These are phyloP conservation scores for Porphyrellus cyaneotinctus DNA, from an alignment of 768 basidiomycete genomes.

Conservation along the genomic window DNA sequence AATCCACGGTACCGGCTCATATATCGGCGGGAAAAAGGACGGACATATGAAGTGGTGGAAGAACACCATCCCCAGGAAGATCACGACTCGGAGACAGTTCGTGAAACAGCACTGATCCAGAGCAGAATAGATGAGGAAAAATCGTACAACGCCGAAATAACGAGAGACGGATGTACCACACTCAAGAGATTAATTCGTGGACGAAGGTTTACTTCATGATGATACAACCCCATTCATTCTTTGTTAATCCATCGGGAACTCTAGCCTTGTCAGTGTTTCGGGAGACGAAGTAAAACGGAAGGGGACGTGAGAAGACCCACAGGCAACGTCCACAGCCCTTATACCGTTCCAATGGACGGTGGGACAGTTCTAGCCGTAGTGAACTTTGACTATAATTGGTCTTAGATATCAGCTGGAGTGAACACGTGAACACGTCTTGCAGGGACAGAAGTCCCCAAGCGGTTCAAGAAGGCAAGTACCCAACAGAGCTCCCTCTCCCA, in stretches of 20 bases:
- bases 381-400: slow-evolving; percentile 2
- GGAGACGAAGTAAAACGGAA: slow-evolving; percentile 10
- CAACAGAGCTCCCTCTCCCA: slow-evolving; percentile 2
- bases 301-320: slow-evolving; percentile 18
- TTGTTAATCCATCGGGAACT: slow-evolving; percentile 9
- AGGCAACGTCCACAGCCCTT: slow-evolving; percentile 5
- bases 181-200: not conserved
- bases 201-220: slow-evolving; percentile 3
- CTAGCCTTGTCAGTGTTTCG: slow-evolving; percentile 7
- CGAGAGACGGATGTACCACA: slow-evolving; percentile 14
- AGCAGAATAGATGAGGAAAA: slow-evolving; percentile 6
- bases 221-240: slow-evolving; percentile 10
- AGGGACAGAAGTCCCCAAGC: not conserved
- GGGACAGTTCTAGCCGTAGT: slow-evolving; percentile 6
- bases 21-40: slow-evolving; percentile 1
- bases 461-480: not conserved
- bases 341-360: slow-evolving; percentile 5
- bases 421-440: not conserved
- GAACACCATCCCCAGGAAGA: not conserved
- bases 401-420: not conserved
- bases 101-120: slow-evolving; percentile 4
- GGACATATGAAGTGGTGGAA: not conserved
- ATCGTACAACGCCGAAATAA: not conserved
- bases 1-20: not conserved
- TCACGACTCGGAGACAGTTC: slow-evolving; percentile 1